Conservation (phyloP, 1,139 yeast species). For the Fermentozyma sake region DNA sequence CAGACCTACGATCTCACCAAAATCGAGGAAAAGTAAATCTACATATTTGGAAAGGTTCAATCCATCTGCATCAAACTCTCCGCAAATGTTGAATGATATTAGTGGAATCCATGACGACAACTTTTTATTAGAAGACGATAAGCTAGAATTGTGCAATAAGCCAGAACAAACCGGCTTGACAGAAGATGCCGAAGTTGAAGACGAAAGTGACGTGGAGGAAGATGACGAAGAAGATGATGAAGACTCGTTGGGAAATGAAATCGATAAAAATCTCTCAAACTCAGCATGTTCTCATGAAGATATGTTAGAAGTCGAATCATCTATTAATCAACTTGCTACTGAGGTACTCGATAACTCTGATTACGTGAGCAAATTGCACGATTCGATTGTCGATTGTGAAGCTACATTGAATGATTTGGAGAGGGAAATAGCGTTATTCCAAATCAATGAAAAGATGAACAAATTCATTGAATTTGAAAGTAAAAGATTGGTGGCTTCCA, state of each 20-base stretch:
- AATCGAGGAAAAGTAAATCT: slow-evolving; percentile 23
- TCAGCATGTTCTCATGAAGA: slow-evolving; percentile 7
- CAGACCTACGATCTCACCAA: slow-evolving; percentile 35
- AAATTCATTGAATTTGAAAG: slow-evolving; percentile 31
- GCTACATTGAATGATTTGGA: slow-evolving; percentile 30
- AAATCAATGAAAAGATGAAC: slow-evolving; percentile 30
- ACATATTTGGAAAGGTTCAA: slow-evolving; percentile 26
- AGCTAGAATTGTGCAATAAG: slow-evolving; percentile 24
- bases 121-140: slow-evolving; percentile 32
- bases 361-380: slow-evolving; percentile 24
- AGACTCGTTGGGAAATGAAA: slow-evolving; percentile 4
- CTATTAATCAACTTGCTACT: slow-evolving; percentile 2
- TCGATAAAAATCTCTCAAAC: too few relatives aligned
- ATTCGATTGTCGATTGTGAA: slow-evolving; percentile 33
- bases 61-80: slow-evolving; percentile 39
- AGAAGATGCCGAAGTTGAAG: slow-evolving; percentile 22
- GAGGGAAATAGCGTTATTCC: slow-evolving; percentile 40
- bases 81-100: slow-evolving; percentile 37
- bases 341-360: slow-evolving; percentile 9
- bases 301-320: too few relatives aligned
- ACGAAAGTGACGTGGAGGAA: slow-evolving; percentile 23
- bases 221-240: slow-evolving; percentile 21
- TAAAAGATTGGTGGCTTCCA: slow-evolving; percentile 26
- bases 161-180: slow-evolving; percentile 14
- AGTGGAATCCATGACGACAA: slow-evolving; percentile 30